Evolutionary conservation across 225 moss, liverwort and hornwort species (phyloP), one percentile per base, ranked within the genome.

Genomic region (Sphagnum contortum): DNA sequence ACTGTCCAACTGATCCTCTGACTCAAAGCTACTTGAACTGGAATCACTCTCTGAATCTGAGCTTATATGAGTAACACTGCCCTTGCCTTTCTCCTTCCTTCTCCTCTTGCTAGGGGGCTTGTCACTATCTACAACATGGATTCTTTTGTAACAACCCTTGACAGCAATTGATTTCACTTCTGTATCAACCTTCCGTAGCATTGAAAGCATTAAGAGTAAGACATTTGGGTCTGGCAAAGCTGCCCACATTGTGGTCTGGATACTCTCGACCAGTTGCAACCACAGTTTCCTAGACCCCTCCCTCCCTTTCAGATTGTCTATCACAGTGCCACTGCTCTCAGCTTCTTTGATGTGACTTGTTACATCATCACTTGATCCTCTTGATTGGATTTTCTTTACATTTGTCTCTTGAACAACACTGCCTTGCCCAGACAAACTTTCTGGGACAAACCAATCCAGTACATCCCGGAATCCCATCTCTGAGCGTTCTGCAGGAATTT

Each of bases 141-240:
- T 80, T 70, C 84, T 75, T 74, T 85, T 85, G 47, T 56, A 74
- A 6, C 47, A 29, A 29, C 29, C 29, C 29, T 29, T 29, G 29
- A 29, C 29, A 29, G 29, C 29, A 29, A 29, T 29, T 29, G 29
- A 29, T 29, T 29, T 29, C 29, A 29, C 29, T 29, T 29, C 29
- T 29, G 29, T 29, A 29, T 29, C 29, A 29, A 29, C 29, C 29
- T 29, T 62, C 57, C 69, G 85, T 49, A 82, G 66, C 48, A 80
- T 71, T 64, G 88, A 88, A 69, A 84, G 74, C 48, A 89, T 79
- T 13, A 82, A 73, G 65, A 92, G 75, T 59, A 95, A 77, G 56
- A 88, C 80, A 60, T 90, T 95, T 62, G 89, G 92, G 50, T 95
- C 89, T 13, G 94, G 91, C 46, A 95, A 70, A 81, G 80, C 79